Evolutionary conservation across 2,329 filamentous ascomycete species (phyloP).

Genomic region (Chrysoporthe cubensis): DNA sequence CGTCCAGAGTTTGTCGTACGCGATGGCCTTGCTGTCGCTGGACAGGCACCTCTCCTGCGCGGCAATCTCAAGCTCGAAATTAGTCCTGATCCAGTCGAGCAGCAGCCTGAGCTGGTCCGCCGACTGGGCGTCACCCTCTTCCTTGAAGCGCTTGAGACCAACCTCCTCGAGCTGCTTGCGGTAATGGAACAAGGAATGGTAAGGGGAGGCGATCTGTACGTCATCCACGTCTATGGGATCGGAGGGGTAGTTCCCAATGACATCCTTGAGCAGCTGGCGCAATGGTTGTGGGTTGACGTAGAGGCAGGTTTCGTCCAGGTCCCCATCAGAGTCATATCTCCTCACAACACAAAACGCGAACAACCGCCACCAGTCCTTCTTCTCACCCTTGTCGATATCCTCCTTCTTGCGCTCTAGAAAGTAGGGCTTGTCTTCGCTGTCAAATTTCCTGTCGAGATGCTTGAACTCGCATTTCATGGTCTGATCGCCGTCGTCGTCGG

Average conservation of each 20-base stretch:
- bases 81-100: conserved; percentile 35
- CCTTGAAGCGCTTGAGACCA: conserved; percentile 28
- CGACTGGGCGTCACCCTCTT: conserved; percentile 33
- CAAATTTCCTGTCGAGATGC: conserved; percentile 39
- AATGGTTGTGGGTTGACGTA: conserved; percentile 25
- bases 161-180: conserved; percentile 33
- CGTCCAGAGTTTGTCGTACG: conserved; percentile 38
- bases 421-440: conserved; percentile 35
- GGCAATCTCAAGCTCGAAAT: conserved; percentile 34
- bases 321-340: conserved; percentile 26
- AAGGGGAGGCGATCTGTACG: conserved; percentile 33
- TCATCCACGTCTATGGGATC: conserved; percentile 34
- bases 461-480: conserved; percentile 38
- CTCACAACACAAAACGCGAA: conserved; percentile 36
- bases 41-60: conserved; percentile 35
- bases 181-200: conserved; percentile 36
- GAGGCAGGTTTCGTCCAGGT: conserved; percentile 24
- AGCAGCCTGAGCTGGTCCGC: conserved; percentile 35
- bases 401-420: conserved; percentile 38
- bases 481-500: conserved; percentile 32
- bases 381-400: conserved; percentile 35
- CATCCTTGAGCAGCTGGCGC: conserved; percentile 32
- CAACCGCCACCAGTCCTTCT: conserved; percentile 38
- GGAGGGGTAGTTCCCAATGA: conserved; percentile 35
- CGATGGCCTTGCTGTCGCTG: conserved; percentile 34